A percentile compares a stretch with the other conserved stretches of the same genome.
Conservation (phyloP, 768 basidiomycete genomes). For the Suillus decipiens region DNA sequence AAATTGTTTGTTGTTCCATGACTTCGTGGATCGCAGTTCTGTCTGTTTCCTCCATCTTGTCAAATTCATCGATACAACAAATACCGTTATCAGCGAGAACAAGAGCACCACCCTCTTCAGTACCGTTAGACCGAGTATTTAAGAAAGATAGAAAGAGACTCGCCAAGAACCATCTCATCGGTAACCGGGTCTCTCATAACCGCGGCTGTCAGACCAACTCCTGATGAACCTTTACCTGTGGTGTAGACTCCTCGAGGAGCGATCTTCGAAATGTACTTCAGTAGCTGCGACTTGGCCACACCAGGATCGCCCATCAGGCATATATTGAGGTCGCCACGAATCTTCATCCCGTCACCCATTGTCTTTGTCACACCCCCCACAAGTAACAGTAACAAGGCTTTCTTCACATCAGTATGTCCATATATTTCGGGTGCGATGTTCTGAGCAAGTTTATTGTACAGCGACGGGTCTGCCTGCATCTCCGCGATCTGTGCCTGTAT, state of each 20-base stretch:
- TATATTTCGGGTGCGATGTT: slow-evolving; percentile 99
- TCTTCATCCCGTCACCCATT: slow-evolving; percentile 98
- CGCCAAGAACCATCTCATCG: slow-evolving; percentile 98
- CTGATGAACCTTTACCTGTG: slow-evolving; percentile 97
- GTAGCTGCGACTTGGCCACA: slow-evolving; percentile 95
- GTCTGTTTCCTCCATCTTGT: slow-evolving; percentile 99
- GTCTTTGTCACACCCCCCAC: slow-evolving; percentile 96
- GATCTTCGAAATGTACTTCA: slow-evolving; percentile 98
- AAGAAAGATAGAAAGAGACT: slow-evolving; percentile 30
- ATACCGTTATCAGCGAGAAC: slow-evolving; percentile 99
- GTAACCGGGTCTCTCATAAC: slow-evolving; percentile 99
- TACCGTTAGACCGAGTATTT: slow-evolving; percentile 16
- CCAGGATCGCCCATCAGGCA: slow-evolving; percentile 99
- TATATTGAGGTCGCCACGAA: slow-evolving; percentile 95
- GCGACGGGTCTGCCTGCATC: slow-evolving; percentile 70
- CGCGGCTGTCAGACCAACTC: slow-evolving; percentile 97
- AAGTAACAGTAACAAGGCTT: slow-evolving; percentile 86
- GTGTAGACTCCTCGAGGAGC: slow-evolving; percentile 98
- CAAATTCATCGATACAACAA: slow-evolving; percentile 99
- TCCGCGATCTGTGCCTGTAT: slow-evolving; percentile 69
- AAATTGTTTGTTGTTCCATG: slow-evolving; percentile 99
- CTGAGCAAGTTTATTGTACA: slow-evolving; percentile 86
- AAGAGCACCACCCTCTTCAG: slow-evolving; percentile 95
- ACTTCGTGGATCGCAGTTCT: slow-evolving; percentile 99
- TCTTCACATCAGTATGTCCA: slow-evolving; percentile 96